Percentiles rank a stretch among this genome's conserved stretches.
Evolutionary conservation across 768 basidiomycete genomes (phyloP).

Genomic region (Lactarius hengduanensis): DNA sequence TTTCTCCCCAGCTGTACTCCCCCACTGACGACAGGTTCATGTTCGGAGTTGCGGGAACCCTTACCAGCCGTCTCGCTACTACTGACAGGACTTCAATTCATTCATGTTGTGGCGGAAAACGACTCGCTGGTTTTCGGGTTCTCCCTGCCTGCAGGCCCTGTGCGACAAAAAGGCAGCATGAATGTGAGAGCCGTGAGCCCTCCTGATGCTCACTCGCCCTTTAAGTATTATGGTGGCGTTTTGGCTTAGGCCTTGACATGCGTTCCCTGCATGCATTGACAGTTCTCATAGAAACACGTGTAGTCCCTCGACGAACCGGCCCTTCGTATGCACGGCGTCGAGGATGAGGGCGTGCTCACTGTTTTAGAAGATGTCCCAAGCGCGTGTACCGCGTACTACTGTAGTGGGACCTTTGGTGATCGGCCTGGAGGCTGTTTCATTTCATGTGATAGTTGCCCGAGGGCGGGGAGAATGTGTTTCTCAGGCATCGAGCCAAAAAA

Average conservation of each 20-base stretch:
- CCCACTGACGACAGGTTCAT: neutral
- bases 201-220: neutral
- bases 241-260: constrained; percentile 1
- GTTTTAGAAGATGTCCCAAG: constrained; percentile 5
- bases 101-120: neutral
- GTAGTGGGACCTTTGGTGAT: neutral
- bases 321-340: constrained; percentile 5
- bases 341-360: constrained; percentile 7
- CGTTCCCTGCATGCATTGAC: constrained; percentile 16
- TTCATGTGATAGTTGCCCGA: constrained; percentile 23
- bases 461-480: neutral
- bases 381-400: neutral
- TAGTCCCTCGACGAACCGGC: constrained; percentile 16
- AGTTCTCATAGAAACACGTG: constrained; percentile 24
- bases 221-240: neutral
- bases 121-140: neutral
- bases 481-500: constrained; percentile 3
- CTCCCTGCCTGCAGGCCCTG: no score
- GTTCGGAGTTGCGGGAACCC: neutral
- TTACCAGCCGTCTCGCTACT: no score
- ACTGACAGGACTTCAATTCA: neutral
- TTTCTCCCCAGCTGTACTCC: neutral
- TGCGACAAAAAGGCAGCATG: neutral
- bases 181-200: neutral
- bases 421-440: neutral